Base-by-base conservation (phyloP, 176 grass and related monocot genomes). In the Cenchrus americanus region DNA sequence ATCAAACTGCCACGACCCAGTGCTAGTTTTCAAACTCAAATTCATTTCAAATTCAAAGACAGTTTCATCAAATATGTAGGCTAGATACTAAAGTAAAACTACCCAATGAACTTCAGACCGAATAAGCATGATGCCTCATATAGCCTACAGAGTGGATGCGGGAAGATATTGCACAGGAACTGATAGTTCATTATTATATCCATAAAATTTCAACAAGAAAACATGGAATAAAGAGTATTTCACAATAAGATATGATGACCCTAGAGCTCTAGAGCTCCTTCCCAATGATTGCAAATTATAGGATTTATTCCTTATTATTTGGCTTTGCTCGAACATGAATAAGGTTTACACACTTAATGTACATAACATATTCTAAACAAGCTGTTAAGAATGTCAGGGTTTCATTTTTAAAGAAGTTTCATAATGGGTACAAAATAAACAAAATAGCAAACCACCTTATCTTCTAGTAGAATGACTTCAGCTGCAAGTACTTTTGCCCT, bases 381-480 rank as follows among this genome's bases (percentile, higher is more conserved):
- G 0, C 22, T 15, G 6, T 10, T 46, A 54, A 40, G 54, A 34
- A 65, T 71, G 14, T 52, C 84, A 78, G 44, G 42, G 34, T 64
- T 85, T 85, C 34, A 81, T 82, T 71, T 71, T 88, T 69, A 40
- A 88, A 80, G 26, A 84, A 23, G 70, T 46, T 82, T 80, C 52
- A 34, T 73, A 82, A 72, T n/a, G 1, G 5, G 12, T 47, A 83
- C 54, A 64, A 55, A 66, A 51, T 69, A 86, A 71, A 22, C 21
- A 62, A 77, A 41, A 88, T 66, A 80, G 27, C 23, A 80, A 86
- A 87, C 55, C 76, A 99, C 97, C 97, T 96, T 99, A 81, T 99
- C 97, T 92, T 99, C 97, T 82, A 96, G 90, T 82, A 83, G 89
- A 87, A 99, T 99, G 66, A 99, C 91, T 94, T 99, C 97, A 78